Base-by-base conservation (phyloP, 2,329 filamentous ascomycete genomes). In the Ascochyta pisi region DNA sequence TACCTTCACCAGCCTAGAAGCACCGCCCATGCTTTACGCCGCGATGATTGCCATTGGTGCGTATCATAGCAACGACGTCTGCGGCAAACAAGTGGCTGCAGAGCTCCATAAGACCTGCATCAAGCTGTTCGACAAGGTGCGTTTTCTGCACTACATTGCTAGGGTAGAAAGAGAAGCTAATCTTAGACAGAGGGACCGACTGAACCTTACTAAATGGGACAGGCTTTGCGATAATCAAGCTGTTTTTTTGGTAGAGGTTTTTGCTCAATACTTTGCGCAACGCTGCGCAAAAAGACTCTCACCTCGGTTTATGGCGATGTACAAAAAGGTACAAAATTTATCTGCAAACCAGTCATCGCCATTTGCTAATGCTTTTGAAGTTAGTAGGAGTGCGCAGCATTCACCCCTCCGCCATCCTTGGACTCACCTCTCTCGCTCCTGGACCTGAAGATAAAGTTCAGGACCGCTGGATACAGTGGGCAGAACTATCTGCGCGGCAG, bases 41-140 rank as follows among this genome's bases (percentile, higher is more conserved):
- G 73, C 78, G n/a, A 77, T 81, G 67, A 65, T 80, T 38, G 75
- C 78, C 5, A 69, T 80, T 24, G 78, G 78, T 31, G 76, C 73
- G 4, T 75, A 80, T 42, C 75, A 76, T 40, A 71, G 73, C 41
- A 68, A 67, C 47, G 66, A 74, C 38, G 58, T 70, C 37, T 64
- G 64, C 43, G 72, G 75, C 33, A 72, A 72, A 38, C 62, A 62
- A 7, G 74, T 76, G 53, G 73, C 77, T 15, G 66, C 73, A 49
- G 67, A 70, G 12, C 62, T 80, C 31, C 78, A 80, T 55, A 76
- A 78, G 48, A 68, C 64, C 31, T 79, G 77, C 58, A 48, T 77
- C 37, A 78, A 79, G 57, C 61, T 79, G 26, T 65, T 81, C 34
- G 65, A 71, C 40, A 67, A 70, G 65, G 74, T 74, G 68, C 50